phyloP scores from a whole-genome alignment of 2,329 filamentous ascomycete genomes.

The Drechslera avenae region DNA sequence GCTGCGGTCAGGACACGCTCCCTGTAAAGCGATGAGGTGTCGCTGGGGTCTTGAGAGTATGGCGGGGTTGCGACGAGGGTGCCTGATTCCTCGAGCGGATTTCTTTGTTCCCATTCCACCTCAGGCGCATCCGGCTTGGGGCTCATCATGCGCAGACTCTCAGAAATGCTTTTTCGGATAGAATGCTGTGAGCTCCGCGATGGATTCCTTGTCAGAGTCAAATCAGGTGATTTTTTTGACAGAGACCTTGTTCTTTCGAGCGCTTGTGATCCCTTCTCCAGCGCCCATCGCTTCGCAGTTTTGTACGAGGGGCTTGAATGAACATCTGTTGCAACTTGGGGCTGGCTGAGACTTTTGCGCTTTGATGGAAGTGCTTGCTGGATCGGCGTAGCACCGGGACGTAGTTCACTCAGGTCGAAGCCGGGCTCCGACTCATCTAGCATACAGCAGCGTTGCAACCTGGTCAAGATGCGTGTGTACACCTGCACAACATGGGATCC shows the following conservation, averaged over 20 bases:
- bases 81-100: slow-evolving; percentile 37
- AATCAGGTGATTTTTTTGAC: slow-evolving; percentile 39
- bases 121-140: slow-evolving; percentile 35
- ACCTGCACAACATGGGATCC: slow-evolving; percentile 42
- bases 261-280: slow-evolving; percentile 44
- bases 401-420: slow-evolving; percentile 35
- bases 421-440: slow-evolving; percentile 46
- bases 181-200: slow-evolving; percentile 42
- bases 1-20: slow-evolving; percentile 39
- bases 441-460: slow-evolving; percentile 48
- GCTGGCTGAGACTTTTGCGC: slow-evolving; percentile 38
- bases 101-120: slow-evolving; percentile 38
- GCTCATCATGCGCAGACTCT: slow-evolving; percentile 35
- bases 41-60: slow-evolving; percentile 34
- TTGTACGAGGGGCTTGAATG: slow-evolving; percentile 41
- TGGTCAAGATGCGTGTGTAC: slow-evolving; percentile 54
- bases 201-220: slow-evolving; percentile 33
- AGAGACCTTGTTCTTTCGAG: slow-evolving; percentile 42
- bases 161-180: slow-evolving; percentile 44
- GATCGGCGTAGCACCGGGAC: slow-evolving; percentile 28
- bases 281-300: slow-evolving; percentile 44
- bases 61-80: slow-evolving; percentile 37
- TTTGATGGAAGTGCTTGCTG: slow-evolving; percentile 35
- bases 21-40: slow-evolving; percentile 31
- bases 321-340: slow-evolving; percentile 31